phyloP scores from a whole-genome alignment of 75 land plant genomes.

The Cunninghamia lanceolata region DNA sequence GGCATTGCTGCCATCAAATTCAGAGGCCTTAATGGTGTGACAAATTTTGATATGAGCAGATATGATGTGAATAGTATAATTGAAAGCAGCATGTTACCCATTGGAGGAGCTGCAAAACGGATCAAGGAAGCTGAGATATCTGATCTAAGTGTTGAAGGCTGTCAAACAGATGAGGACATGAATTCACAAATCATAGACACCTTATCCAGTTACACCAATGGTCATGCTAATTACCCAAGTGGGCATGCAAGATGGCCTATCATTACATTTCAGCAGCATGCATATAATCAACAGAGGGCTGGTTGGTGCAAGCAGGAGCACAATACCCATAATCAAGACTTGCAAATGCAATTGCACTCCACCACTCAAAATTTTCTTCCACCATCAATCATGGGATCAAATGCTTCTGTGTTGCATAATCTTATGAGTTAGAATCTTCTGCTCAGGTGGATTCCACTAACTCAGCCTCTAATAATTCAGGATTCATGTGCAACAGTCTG shows the following conservation, averaged over 20 bases:
- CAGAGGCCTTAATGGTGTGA: constrained; percentile 47
- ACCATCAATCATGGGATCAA: constrained; percentile 4
- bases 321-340: constrained; percentile 1
- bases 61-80: constrained; percentile 42
- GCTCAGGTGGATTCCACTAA: background rate
- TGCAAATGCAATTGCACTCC: constrained; percentile 9
- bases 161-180: constrained; percentile 5
- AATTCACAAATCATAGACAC: constrained; percentile 7
- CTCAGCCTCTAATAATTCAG: background rate
- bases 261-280: constrained; percentile 9
- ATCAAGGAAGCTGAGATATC: background rate
- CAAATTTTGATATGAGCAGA: constrained; percentile 48
- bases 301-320: constrained; percentile 7
- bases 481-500: background rate
- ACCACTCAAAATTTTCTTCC: constrained; percentile 8
- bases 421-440: constrained; percentile 6
- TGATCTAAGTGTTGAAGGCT: constrained; percentile 10
- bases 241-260: constrained; percentile 10
- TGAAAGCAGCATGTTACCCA: constrained; percentile 28
- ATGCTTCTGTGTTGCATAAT: constrained; percentile 9
- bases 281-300: constrained; percentile 5
- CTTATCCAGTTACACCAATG: background rate
- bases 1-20: constrained; percentile 58
- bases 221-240: background rate
- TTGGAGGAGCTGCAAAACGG: constrained; percentile 19